Evolutionary conservation across 164 flowering plant genomes (phyloP).

Genomic region (Piper longum): DNA sequence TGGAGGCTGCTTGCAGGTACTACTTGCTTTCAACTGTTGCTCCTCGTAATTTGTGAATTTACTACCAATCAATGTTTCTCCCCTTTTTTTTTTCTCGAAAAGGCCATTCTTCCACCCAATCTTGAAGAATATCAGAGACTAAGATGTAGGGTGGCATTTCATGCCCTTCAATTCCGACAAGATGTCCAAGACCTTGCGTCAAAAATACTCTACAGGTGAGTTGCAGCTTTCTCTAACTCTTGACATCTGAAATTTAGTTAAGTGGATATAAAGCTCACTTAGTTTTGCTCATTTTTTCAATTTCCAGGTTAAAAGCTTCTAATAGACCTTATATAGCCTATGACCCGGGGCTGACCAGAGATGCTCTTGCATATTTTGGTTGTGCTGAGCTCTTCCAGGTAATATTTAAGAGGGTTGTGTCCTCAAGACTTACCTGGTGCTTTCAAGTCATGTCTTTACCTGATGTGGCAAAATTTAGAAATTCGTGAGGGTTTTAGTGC

Average conservation of each 20-base stretch:
- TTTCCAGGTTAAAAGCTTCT: slow-evolving; percentile 46
- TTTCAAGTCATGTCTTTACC: too few species aligned
- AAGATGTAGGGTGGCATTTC: slow-evolving; percentile 90
- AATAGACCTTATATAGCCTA: slow-evolving; percentile 72
- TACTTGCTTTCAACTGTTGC: not conserved
- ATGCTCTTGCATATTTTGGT: slow-evolving; percentile 81
- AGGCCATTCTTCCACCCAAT: slow-evolving; percentile 75
- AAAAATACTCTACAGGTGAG: slow-evolving; percentile 53
- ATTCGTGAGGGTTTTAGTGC: too few species aligned
- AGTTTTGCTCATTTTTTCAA: not conserved
- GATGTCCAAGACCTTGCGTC: slow-evolving; percentile 82
- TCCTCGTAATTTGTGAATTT: not conserved
- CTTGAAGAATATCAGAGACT: slow-evolving; percentile 84
- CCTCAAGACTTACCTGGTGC: not conserved
- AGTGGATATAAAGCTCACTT: too few species aligned
- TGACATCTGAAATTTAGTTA: not conserved
- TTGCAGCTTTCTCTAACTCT: not conserved
- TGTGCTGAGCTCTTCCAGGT: slow-evolving; percentile 98
- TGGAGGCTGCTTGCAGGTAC: slow-evolving; percentile 99
- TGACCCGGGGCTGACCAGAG: slow-evolving; percentile 92
- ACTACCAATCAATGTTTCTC: not conserved
- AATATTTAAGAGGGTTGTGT: not conserved
- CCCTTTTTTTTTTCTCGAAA: not conserved
- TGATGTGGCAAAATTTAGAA: too few species aligned
- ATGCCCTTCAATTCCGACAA: slow-evolving; percentile 73